Conservation (phyloP, 2,329 filamentous ascomycete genomes). For the Trichophaea hybrida region DNA sequence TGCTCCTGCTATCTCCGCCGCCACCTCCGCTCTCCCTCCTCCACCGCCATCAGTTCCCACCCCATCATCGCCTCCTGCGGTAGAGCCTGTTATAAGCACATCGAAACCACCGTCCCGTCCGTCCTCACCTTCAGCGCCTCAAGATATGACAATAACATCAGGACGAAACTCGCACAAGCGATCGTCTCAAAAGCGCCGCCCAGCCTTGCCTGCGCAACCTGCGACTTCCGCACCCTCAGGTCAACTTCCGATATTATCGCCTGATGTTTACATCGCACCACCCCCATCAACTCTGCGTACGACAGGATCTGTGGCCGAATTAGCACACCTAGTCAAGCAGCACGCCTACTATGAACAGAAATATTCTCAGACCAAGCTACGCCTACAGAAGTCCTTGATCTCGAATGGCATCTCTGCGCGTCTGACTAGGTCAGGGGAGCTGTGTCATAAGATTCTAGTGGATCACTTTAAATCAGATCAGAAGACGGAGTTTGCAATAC, state of each 20-base stretch:
- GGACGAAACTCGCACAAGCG: slow-evolving; percentile 20
- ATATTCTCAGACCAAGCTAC: slow-evolving; percentile 55
- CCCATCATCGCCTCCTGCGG: background rate
- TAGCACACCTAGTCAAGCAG: slow-evolving; percentile 62
- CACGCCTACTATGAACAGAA: slow-evolving; percentile 73
- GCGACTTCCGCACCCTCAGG: slow-evolving; percentile 16
- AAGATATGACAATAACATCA: slow-evolving; percentile 22
- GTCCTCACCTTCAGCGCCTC: slow-evolving; percentile 17
- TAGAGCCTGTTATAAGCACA: background rate
- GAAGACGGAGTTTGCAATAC: slow-evolving; percentile 57
- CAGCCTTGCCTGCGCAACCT: slow-evolving; percentile 9
- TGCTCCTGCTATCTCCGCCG: background rate
- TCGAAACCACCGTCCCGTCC: slow-evolving; percentile 12
- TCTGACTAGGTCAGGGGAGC: slow-evolving; percentile 58
- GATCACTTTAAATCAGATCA: slow-evolving; percentile 67
- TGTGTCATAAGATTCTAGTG: slow-evolving; percentile 59
- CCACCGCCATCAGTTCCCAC: background rate
- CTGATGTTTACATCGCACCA: slow-evolving; percentile 21
- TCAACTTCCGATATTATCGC: slow-evolving; percentile 15
- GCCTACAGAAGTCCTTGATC: slow-evolving; percentile 59
- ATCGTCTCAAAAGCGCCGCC: slow-evolving; percentile 19
- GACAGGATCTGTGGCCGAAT: slow-evolving; percentile 57
- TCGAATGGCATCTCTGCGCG: slow-evolving; percentile 62
- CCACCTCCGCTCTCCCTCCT: slow-evolving; percentile 3
- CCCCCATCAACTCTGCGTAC: slow-evolving; percentile 40